Percentiles rank a stretch among this genome's conserved stretches.
phyloP scores from a whole-genome alignment of 2,329 filamentous ascomycete species.

The Aspergillus neotritici region DNA sequence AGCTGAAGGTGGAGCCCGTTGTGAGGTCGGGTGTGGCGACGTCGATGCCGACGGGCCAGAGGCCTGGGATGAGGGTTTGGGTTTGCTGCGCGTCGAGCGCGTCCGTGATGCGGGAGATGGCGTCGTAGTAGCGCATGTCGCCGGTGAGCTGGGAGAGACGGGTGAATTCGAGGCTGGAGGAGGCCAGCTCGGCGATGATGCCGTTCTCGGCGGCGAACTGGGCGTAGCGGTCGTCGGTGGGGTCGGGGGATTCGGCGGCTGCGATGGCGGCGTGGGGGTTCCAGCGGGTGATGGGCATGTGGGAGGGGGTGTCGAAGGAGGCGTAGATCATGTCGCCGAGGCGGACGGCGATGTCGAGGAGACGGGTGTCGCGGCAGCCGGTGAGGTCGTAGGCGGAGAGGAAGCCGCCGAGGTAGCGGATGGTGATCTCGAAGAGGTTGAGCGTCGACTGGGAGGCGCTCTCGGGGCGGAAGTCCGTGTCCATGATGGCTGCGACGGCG shows the following conservation, averaged over 20 bases:
- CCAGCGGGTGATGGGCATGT: constrained; percentile 77
- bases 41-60: constrained; percentile 72
- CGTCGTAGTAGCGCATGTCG: constrained; percentile 76
- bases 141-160: constrained; percentile 75
- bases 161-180: constrained; percentile 80
- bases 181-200: constrained; percentile 62
- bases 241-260: too few species aligned
- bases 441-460: constrained; percentile 63
- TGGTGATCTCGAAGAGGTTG: constrained; percentile 84
- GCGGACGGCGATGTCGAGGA: constrained; percentile 69
- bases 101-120: constrained; percentile 73
- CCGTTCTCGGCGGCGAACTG: background rate
- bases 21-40: constrained; percentile 23
- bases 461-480: constrained; percentile 69
- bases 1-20: constrained; percentile 22
- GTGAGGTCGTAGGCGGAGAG: constrained; percentile 78
- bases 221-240: constrained; percentile 36
- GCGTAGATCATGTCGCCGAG: constrained; percentile 73
- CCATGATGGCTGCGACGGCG: constrained; percentile 59
- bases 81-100: constrained; percentile 68
- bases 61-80: constrained; percentile 61
- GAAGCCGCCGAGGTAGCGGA: constrained; percentile 79
- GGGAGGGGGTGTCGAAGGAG: constrained; percentile 80
- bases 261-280: constrained; percentile 50
- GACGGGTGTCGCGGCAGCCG: constrained; percentile 56